Conservation (phyloP, 2,329 filamentous ascomycete species). For the Penicillium freii region DNA sequence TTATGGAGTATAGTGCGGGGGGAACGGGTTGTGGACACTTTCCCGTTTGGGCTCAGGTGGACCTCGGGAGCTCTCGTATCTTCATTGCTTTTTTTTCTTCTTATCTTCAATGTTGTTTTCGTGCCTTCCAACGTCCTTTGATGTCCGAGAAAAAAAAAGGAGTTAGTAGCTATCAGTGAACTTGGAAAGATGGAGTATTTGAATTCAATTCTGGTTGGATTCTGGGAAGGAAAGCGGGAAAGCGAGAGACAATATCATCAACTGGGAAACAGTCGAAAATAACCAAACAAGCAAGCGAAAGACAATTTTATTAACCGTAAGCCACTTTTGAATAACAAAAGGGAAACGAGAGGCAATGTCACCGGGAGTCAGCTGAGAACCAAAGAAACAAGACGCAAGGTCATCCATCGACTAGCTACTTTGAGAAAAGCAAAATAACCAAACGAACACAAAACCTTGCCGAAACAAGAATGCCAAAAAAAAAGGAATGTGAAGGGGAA, state of each 20-base stretch:
- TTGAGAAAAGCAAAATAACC: not conserved
- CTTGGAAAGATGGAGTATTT: not conserved
- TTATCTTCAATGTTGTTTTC: no score
- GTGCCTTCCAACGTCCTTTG: not conserved
- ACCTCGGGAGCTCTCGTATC: not conserved
- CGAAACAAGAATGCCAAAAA: no score
- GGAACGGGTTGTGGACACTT: not conserved
- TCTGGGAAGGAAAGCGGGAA: not conserved
- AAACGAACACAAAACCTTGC: not conserved
- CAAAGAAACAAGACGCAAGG: not conserved
- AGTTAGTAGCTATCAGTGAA: not conserved
- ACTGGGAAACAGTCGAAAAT: not conserved
- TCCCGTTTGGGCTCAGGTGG: not conserved
- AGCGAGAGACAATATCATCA: not conserved
- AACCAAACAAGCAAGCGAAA: not conserved
- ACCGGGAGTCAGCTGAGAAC: not conserved
- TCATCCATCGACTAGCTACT: not conserved
- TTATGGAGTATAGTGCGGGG: slow-evolving; percentile 4
- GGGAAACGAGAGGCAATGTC: not conserved
- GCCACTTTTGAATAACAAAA: not conserved
- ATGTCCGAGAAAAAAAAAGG: not conserved
- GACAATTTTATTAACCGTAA: not conserved
- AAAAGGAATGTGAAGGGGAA: not conserved
- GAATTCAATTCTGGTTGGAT: not conserved
- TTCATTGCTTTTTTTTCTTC: no score